phyloP scores from a whole-genome alignment of 345 rosid species.

The Lumnitzera racemosa region DNA sequence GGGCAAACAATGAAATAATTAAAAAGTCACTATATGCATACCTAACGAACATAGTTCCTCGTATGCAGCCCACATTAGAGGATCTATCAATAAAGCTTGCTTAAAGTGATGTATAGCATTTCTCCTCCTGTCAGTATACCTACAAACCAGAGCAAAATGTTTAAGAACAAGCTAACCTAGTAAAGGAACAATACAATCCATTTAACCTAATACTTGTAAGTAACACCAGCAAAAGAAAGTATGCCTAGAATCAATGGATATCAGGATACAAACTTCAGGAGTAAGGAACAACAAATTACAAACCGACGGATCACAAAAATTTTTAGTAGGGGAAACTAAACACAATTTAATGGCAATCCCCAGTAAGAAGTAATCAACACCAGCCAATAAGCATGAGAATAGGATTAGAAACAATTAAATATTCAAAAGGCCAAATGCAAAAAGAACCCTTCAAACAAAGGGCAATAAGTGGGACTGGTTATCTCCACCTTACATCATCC shows the following conservation, averaged over 20 bases:
- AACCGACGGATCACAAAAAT: background rate
- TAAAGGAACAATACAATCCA: background rate
- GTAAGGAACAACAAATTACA: background rate
- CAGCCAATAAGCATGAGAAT: background rate
- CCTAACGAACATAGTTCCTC: slow-evolving; percentile 93
- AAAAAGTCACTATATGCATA: slow-evolving; percentile 15
- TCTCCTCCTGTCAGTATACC: slow-evolving; percentile 92
- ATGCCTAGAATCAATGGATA: no score
- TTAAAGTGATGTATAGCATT: slow-evolving; percentile 73
- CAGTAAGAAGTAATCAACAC: no score
- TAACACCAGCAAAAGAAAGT: no score
- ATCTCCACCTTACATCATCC: no score
- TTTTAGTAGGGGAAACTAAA: background rate
- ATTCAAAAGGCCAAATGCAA: background rate
- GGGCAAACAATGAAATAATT: no score
- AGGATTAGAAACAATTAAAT: background rate
- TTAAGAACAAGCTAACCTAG: slow-evolving; percentile 10
- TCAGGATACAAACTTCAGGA: no score
- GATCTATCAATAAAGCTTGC: slow-evolving; percentile 81
- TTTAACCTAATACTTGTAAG: no score
- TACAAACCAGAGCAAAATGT: slow-evolving; percentile 19
- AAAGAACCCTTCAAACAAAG: no score
- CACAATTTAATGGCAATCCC: background rate
- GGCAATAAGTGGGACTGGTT: background rate
- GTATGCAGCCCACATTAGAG: slow-evolving; percentile 90